Evolutionary conservation across 2,329 filamentous ascomycete genomes (phyloP).

Genomic region (Trichoderma atrobrunneum): DNA sequence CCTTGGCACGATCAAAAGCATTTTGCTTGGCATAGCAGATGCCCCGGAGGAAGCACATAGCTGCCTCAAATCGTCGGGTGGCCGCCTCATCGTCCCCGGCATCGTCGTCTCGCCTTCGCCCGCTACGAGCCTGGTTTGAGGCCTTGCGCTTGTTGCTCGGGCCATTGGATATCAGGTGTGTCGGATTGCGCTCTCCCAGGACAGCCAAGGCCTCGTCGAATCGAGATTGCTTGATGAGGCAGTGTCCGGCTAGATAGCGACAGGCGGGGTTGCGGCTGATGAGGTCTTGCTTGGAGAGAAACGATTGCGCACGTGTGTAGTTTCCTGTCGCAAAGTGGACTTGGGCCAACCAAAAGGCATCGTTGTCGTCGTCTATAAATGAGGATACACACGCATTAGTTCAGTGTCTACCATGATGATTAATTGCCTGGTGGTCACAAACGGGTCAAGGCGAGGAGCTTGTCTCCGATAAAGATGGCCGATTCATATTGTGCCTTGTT

Average conservation of each 20-base stretch:
- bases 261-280: constrained; percentile 79
- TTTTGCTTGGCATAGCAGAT: constrained; percentile 97
- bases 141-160: constrained; percentile 39
- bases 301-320: constrained; percentile 84
- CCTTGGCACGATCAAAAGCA: constrained; percentile 92
- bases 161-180: constrained; percentile 70
- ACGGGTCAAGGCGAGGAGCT: constrained; percentile 92
- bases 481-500: constrained; percentile 96
- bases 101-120: constrained; percentile 34
- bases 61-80: constrained; percentile 85
- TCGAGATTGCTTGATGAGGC: constrained; percentile 86
- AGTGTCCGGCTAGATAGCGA: constrained; percentile 89
- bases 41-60: constrained; percentile 94
- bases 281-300: constrained; percentile 81
- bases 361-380: constrained; percentile 75
- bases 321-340: constrained; percentile 95
- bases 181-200: constrained; percentile 91
- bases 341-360: constrained; percentile 97
- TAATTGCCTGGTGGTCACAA: constrained; percentile 32
- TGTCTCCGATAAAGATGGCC: constrained; percentile 96
- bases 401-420: not conserved
- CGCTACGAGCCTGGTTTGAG: constrained; percentile 33
- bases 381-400: constrained; percentile 14
- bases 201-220: constrained; percentile 84
- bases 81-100: constrained; percentile 63